These are phyloP conservation scores for Emmonsiellopsis sp. DNA, from an alignment of 2,329 filamentous ascomycete species.

Conservation along the genomic window DNA sequence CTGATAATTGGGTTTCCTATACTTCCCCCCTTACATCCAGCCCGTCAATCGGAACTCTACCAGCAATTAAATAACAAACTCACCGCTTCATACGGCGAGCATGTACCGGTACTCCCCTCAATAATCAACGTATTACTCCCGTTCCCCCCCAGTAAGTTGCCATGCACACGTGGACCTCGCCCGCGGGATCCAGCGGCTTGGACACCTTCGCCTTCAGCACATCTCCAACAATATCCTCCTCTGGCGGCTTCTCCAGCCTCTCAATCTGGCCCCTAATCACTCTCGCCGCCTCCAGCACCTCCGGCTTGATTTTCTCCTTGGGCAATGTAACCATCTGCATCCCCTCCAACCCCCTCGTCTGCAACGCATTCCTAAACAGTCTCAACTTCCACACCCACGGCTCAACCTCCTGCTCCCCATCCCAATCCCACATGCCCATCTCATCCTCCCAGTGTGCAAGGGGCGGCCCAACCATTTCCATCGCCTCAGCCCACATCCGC, in stretches of 20 bases:
- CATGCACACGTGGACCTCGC: background rate
- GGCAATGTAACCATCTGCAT: conserved; percentile 20
- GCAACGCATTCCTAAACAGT: conserved; percentile 17
- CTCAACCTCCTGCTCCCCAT: conserved; percentile 10
- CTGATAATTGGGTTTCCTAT: background rate
- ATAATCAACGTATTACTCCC: too few relatives aligned
- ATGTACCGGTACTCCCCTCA: too few relatives aligned
- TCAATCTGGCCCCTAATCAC: conserved; percentile 11
- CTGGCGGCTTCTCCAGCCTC: background rate
- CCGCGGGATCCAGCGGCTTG: background rate
- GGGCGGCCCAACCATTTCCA: conserved; percentile 8
- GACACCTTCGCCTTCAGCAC: background rate
- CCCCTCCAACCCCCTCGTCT: conserved; percentile 21
- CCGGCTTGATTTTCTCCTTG: conserved; percentile 12
- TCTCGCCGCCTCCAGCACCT: conserved; percentile 7
- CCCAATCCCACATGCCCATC: conserved; percentile 2
- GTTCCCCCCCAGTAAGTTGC: background rate
- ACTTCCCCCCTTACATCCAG: background rate
- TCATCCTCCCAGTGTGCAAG: background rate
- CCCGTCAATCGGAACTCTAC: too few relatives aligned
- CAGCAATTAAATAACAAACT: too few relatives aligned
- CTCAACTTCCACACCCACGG: conserved; percentile 11
- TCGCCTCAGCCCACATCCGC: conserved; percentile 17
- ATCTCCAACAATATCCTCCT: background rate
- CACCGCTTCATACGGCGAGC: too few relatives aligned